Base-by-base conservation (phyloP, 768 basidiomycete genomes). In the Coprinopsis cinerea region DNA sequence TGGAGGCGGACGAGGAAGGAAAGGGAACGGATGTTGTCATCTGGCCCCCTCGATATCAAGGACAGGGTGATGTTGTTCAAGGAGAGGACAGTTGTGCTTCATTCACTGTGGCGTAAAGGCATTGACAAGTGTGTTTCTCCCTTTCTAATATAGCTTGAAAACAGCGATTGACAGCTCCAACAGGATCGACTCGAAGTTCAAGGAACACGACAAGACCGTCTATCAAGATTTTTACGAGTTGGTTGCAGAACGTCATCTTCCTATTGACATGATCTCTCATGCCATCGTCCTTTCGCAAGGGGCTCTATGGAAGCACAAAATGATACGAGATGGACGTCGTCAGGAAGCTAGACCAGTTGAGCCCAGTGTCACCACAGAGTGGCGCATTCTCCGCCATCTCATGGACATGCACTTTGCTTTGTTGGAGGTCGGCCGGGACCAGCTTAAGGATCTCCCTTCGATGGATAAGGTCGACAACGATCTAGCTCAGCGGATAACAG, bases 241-340 rank as follows among this genome's bases (percentile, higher is more conserved):
- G 20, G 74, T 92, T 7, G 75, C 79, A 17, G 78, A 84, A 34
- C 85, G 91, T 9, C 69, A 78, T 47, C 73, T 96, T 35, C 78
- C 86, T 2, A 77, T 78, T 28, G 91, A 94, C 44, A 75, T 81
- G 53, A 88, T 96, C 53, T 76, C 81, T 49, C 85, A 85, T 60
- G 72, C 82, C 10, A 68, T 91, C 44, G 76, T 88, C 25, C 75
- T 92, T 32, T 75, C 83, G 0, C 79, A 95, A 53, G 85, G 88
- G 26, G 87, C 88, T 0, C 73, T 93, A 11, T 95, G 90, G 87
- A 86, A 85, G 54, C 80, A 89, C 52, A 78, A 87, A 23, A 85
- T 90, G 78, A 71, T 83, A 55, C 84, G 82, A 40, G 75, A 79
- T 52, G 53, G 56, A 20, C 58, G 54, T 44, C 54, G 59, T 34